phyloP scores from a whole-genome alignment of 2,329 filamentous ascomycete genomes.

The Samsoniella hepiali region DNA sequence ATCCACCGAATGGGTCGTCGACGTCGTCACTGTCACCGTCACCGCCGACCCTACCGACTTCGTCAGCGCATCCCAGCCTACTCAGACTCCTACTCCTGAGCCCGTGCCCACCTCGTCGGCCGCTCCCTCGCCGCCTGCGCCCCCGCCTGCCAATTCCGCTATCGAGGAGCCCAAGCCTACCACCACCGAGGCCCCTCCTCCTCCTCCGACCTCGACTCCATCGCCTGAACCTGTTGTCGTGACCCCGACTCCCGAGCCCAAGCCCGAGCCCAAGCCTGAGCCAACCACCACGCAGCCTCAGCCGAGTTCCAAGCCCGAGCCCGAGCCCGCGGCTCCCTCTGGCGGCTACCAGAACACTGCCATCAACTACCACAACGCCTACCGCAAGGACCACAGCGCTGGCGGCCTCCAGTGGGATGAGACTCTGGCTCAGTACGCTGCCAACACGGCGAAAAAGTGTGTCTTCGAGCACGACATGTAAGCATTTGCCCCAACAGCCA shows the following conservation, averaged over 20 bases:
- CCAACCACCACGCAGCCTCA: neutral
- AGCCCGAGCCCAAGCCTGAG: conserved; percentile 18
- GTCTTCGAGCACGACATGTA: conserved; percentile 74
- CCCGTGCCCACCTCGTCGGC: conserved; percentile 24
- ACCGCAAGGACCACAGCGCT: conserved; percentile 79
- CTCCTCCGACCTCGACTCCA: neutral
- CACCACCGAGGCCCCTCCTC: conserved; percentile 18
- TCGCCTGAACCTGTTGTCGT: too few species aligned
- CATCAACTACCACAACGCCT: conserved; percentile 77
- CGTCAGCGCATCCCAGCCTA: conserved; percentile 25
- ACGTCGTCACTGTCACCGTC: conserved; percentile 45
- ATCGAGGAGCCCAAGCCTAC: conserved; percentile 18
- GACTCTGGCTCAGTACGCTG: conserved; percentile 61
- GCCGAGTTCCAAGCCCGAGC: neutral
- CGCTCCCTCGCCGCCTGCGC: conserved; percentile 21
- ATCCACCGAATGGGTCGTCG: conserved; percentile 40
- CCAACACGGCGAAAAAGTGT: conserved; percentile 62
- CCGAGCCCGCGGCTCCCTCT: conserved; percentile 12
- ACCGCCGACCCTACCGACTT: conserved; percentile 32
- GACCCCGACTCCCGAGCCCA: conserved; percentile 11
- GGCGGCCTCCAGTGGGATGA: conserved; percentile 62
- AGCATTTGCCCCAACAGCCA: conserved; percentile 33
- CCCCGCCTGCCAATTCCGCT: conserved; percentile 13
- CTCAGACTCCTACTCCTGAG: conserved; percentile 19
- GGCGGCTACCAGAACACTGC: conserved; percentile 38